Conservation (phyloP, 2,329 filamentous ascomycete genomes). For the Alternaria sp. region DNA sequence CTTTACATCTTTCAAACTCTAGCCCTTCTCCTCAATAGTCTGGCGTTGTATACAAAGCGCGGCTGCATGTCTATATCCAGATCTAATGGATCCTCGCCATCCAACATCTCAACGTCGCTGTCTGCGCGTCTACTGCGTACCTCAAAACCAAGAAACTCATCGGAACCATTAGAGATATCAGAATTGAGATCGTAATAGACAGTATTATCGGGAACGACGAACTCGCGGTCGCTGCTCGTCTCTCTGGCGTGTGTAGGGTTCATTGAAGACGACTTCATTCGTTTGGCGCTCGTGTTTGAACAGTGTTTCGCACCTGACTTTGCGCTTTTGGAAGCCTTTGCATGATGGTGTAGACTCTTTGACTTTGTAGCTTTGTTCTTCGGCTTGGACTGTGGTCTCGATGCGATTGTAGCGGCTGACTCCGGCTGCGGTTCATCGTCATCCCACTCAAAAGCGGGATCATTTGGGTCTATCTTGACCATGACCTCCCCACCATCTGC, state of each 20-base stretch:
- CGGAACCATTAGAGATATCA: neutral
- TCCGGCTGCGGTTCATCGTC: conserved; percentile 5
- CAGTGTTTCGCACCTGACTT: neutral
- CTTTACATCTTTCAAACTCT: neutral
- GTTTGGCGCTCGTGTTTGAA: neutral
- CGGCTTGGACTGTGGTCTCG: neutral
- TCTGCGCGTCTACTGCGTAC: neutral
- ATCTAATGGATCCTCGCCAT: conserved; percentile 3
- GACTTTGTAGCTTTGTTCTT: neutral
- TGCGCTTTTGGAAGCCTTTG: neutral
- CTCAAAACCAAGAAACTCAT: neutral
- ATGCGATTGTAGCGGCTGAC: neutral
- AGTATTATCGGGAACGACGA: conserved; percentile 7
- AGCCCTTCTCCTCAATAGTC: neutral
- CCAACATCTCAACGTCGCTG: conserved; percentile 6
- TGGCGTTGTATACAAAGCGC: conserved; percentile 9
- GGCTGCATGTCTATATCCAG: conserved; percentile 19
- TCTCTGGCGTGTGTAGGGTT: conserved; percentile 2
- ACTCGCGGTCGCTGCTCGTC: conserved; percentile 5
- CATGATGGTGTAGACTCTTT: neutral
- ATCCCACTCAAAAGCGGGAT: conserved; percentile 20
- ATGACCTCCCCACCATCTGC: conserved; percentile 9
- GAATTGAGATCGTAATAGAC: neutral
- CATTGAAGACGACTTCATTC: neutral
- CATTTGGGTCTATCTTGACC: conserved; percentile 24